Base-by-base conservation (phyloP, 441 rosid species). In the Croton laevigatus region DNA sequence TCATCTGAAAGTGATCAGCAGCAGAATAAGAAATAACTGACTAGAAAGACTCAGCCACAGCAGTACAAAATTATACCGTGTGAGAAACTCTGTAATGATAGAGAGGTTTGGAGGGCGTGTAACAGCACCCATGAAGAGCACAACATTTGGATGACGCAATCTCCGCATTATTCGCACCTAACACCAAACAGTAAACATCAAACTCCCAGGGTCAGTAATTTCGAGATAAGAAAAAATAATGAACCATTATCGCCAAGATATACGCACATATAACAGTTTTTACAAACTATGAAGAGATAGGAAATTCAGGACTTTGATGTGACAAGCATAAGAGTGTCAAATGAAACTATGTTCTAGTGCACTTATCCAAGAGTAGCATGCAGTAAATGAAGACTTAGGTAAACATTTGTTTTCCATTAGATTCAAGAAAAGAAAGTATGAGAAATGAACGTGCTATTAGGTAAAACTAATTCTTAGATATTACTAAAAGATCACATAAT, bases 61-160 rank as follows among this genome's bases (percentile, higher is more conserved):
- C 62, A 37, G 66, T 66, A 71, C 36, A 66, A 42, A 52, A 72
- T 70, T 55, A 67, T 76, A 93, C 99, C 99, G 93, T 65, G 99
- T 98, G 75, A 95, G 90, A 82, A 85, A 93, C 85, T 95, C 99
- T 0, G 97, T 78, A 73, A 95, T 91, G 73, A 95, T 95, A 66
- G 99, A 95, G 66, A 95, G 94, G 79, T 88, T 83, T 22, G 96
- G 99, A 78, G 99, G 99, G 65, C 99, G 99, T 54, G 99, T 95
- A 71, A 95, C 94, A 69, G 99, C 99, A 68, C 99, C 99, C 87
- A 91, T 88, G 72, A 95, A 95, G 77, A 88, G 95, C 74, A 95
- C 97, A 68, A 95, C 93, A 79, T 95, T 95, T 78, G 98, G 98
- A 88, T 95, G 98, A 37, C 98, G 97, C 77, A 93, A 80, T 87